Evolutionary conservation across 2,329 filamentous ascomycete species (phyloP).

Genomic region (Waltergamsia citrina): DNA sequence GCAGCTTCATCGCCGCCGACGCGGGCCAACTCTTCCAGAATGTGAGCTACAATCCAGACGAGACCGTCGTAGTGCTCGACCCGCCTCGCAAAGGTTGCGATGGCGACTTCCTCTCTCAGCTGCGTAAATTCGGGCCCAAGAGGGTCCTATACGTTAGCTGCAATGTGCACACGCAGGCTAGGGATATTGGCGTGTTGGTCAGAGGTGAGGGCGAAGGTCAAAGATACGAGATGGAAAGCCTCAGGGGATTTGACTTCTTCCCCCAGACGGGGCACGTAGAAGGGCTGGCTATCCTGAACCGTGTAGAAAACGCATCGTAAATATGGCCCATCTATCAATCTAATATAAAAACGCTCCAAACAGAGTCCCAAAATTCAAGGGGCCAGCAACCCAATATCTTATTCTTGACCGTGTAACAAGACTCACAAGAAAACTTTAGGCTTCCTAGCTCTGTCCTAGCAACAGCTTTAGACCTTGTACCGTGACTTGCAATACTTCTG

Average conservation of each 20-base stretch:
- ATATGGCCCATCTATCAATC: not conserved
- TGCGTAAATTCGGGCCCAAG: constrained; percentile 67
- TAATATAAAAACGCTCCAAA: constrained; percentile 1
- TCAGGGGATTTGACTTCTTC: constrained; percentile 95
- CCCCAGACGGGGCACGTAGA: constrained; percentile 73
- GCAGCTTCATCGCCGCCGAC: constrained; percentile 82
- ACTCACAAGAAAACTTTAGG: no score
- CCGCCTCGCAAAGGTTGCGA: constrained; percentile 96
- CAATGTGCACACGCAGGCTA: constrained; percentile 94
- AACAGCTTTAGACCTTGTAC: constrained; percentile 65
- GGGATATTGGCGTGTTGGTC: constrained; percentile 84
- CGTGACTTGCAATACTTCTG: constrained; percentile 61
- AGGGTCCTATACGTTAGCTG: constrained; percentile 92
- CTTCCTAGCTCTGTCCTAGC: constrained; percentile 27
- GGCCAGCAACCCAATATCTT: no score
- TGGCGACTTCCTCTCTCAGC: constrained; percentile 69
- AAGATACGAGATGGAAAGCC: constrained; percentile 78
- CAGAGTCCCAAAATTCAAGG: no score
- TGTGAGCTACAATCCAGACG: constrained; percentile 62
- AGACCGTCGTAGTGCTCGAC: constrained; percentile 91
- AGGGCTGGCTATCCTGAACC: constrained; percentile 55
- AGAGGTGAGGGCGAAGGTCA: constrained; percentile 45
- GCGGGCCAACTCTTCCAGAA: constrained; percentile 73
- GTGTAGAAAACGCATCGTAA: constrained; percentile 28
- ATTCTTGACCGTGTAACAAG: no score